Evolutionary conservation across 78 protist genomes (phyloP).

Genomic region (Dictyostelium firmibasis): DNA sequence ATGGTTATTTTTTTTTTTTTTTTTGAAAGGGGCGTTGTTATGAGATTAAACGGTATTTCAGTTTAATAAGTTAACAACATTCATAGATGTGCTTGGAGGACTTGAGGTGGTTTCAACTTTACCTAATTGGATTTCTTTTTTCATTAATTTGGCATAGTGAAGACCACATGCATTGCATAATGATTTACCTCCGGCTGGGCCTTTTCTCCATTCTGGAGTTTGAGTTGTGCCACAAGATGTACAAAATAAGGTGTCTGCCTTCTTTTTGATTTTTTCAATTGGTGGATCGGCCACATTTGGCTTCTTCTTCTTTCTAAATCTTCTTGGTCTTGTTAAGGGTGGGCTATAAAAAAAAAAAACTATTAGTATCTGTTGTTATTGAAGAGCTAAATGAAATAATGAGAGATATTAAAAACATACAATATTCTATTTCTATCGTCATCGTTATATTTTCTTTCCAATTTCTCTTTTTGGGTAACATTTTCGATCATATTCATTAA

Average conservation of each 20-base stretch:
- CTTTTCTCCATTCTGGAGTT: conserved; percentile 78
- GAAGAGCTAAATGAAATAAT: too few species aligned
- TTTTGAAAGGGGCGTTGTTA: neutral
- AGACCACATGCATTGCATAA: conserved; percentile 74
- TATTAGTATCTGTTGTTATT: neutral
- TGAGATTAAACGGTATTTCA: neutral
- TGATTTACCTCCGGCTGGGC: conserved; percentile 72
- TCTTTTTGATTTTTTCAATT: conserved; percentile 24
- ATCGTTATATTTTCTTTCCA: conserved; percentile 36
- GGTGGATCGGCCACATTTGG: neutral
- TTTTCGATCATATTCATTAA: conserved; percentile 64
- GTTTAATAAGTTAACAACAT: conserved; percentile 61
- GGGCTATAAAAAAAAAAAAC: neutral
- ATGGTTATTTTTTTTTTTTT: too few species aligned
- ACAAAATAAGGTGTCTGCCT: conserved; percentile 12
- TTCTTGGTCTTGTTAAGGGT: conserved; percentile 62
- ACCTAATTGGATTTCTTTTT: conserved; percentile 22
- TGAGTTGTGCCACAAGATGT: conserved; percentile 74
- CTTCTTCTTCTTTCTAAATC: conserved; percentile 73
- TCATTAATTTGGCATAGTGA: conserved; percentile 65
- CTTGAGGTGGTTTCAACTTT: neutral
- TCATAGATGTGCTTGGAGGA: conserved; percentile 57
- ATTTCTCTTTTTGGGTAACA: conserved; percentile 64
- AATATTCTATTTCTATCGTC: conserved; percentile 36
- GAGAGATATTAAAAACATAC: neutral